Percentiles rank a stretch among this genome's conserved stretches.
These are phyloP conservation scores for Strigomonas culicis DNA, from an alignment of 208 protist genomes.

Conservation along the genomic window DNA sequence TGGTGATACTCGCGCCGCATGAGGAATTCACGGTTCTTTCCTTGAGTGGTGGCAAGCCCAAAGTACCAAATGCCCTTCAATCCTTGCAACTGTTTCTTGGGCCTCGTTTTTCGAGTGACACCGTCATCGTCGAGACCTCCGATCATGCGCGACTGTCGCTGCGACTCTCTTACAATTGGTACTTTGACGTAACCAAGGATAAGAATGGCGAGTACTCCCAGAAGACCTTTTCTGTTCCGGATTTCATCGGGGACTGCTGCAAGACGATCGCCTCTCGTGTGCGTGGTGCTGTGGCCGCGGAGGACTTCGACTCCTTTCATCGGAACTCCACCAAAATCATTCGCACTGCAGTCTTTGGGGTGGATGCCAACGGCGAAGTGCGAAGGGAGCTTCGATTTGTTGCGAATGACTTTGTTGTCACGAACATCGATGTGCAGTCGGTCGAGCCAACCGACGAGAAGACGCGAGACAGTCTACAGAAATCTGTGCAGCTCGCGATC, in stretches of 20 bases:
- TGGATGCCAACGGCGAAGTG: constrained; percentile 42
- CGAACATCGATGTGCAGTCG: constrained; percentile 94
- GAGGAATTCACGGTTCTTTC: constrained; percentile 96
- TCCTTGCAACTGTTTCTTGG: constrained; percentile 93
- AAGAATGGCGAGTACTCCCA: constrained; percentile 2
- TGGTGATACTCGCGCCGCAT: constrained; percentile 94
- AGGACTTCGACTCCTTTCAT: constrained; percentile 97
- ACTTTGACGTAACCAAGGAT: constrained; percentile 87
- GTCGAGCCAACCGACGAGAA: constrained; percentile 93
- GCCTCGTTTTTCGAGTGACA: constrained; percentile 94
- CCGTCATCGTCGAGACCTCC: constrained; percentile 94
- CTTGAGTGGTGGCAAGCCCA: constrained; percentile 92
- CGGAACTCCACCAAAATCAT: constrained; percentile 95
- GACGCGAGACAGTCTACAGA: constrained; percentile 94
- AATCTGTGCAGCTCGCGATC: constrained; percentile 97
- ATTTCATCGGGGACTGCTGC: constrained; percentile 97
- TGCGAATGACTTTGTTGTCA: constrained; percentile 93
- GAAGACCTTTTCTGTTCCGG: constrained; percentile 82
- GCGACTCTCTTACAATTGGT: constrained; percentile 97
- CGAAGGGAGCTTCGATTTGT: constrained; percentile 74
- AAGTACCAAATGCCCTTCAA: constrained; percentile 90
- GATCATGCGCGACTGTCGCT: constrained; percentile 95
- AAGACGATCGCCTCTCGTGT: constrained; percentile 96
- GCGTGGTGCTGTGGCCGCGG: constrained; percentile 91
- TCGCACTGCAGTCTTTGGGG: constrained; percentile 92